phyloP scores from a whole-genome alignment of 177 flowering plant genomes.

The Vitis hybrid region DNA sequence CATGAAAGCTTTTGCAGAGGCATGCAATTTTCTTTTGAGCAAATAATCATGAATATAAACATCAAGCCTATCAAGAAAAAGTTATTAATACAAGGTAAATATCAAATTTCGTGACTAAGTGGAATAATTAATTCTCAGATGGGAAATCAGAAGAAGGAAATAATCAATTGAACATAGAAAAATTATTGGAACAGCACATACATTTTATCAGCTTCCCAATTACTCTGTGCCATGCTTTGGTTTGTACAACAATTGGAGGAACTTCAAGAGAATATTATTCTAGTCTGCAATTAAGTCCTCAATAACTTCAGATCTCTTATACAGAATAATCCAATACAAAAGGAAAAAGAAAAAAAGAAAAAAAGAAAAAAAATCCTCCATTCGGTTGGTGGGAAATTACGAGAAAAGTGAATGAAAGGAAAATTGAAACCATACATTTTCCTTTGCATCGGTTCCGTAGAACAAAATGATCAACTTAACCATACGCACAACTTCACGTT shows the following conservation, averaged over 20 bases:
- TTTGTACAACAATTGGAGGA: slow-evolving; percentile 1
- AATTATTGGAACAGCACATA: slow-evolving; percentile 15
- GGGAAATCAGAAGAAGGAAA: background rate
- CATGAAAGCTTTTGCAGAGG: slow-evolving; percentile 93
- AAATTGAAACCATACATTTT: too few species aligned
- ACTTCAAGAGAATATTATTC: slow-evolving; percentile 6
- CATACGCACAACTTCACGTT: background rate
- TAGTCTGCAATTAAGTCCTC: slow-evolving; percentile 10
- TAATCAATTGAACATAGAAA: background rate
- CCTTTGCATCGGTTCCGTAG: too few species aligned
- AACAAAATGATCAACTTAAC: background rate
- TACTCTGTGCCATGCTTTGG: slow-evolving; percentile 31
- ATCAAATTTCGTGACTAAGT: background rate
- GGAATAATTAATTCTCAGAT: background rate
- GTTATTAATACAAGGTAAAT: background rate
- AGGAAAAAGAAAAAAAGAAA: background rate
- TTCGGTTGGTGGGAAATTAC: background rate
- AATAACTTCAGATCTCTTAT: background rate
- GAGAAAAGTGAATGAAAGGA: too few species aligned
- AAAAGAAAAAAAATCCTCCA: background rate
- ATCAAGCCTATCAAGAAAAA: slow-evolving; percentile 63
- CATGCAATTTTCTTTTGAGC: slow-evolving; percentile 75
- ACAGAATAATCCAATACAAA: background rate
- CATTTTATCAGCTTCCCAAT: slow-evolving; percentile 54
- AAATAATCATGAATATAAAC: slow-evolving; percentile 93